Percentiles rank a stretch among this genome's conserved stretches.
Evolutionary conservation across 2,329 filamentous ascomycete genomes (phyloP).

Genomic region (Aspergillus fijiensis): DNA sequence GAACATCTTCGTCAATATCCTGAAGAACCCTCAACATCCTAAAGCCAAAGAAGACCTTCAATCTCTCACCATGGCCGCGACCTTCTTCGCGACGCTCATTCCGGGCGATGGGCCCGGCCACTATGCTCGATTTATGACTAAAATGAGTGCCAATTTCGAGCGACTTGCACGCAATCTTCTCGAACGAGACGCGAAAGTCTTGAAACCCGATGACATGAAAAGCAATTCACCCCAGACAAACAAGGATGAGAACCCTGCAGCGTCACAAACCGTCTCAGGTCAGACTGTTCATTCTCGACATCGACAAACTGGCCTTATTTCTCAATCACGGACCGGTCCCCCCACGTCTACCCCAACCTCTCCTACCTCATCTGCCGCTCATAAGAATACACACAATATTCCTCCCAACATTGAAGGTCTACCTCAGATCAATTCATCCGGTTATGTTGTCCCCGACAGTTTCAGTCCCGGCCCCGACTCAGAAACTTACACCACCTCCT

Average conservation of each 20-base stretch:
- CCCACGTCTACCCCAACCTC: constrained; percentile 7
- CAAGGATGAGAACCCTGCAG: neutral
- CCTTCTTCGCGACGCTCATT: constrained; percentile 81
- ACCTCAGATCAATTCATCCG: constrained; percentile 33
- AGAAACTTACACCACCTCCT: neutral
- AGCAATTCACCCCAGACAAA: constrained; percentile 21
- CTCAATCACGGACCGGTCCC: constrained; percentile 5
- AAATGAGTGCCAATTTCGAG: constrained; percentile 86
- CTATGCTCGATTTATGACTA: constrained; percentile 85
- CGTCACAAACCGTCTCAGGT: neutral
- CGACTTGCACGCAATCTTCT: constrained; percentile 83
- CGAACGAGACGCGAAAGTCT: constrained; percentile 80
- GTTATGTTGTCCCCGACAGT: constrained; percentile 34
- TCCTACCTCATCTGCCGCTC: constrained; percentile 10
- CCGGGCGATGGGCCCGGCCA: constrained; percentile 74
- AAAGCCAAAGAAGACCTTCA: constrained; percentile 79
- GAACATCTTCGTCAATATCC: constrained; percentile 86
- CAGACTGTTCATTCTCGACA: constrained; percentile 18
- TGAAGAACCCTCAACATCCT: constrained; percentile 84
- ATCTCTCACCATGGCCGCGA: constrained; percentile 84
- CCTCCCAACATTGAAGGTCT: constrained; percentile 31
- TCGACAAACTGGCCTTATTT: constrained; percentile 7
- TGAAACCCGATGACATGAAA: constrained; percentile 29
- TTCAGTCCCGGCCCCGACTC: constrained; percentile 12
- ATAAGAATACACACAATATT: constrained; percentile 11